These are phyloP conservation scores for Sugiyamaella mastotermitis DNA, from an alignment of 805 yeast genomes.

Conservation along the genomic window DNA sequence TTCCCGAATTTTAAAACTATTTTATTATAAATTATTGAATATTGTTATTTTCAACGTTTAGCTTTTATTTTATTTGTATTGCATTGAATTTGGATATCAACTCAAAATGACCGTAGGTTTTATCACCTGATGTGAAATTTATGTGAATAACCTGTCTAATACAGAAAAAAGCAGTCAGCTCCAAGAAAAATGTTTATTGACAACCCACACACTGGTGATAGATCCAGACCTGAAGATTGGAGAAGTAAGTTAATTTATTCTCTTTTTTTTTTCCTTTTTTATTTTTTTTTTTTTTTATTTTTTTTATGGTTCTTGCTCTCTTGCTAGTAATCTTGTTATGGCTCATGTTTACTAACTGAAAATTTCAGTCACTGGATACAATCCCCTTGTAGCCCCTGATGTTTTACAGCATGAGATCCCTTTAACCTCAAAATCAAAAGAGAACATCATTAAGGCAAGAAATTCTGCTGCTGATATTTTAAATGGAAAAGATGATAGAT, in stretches of 20 bases:
- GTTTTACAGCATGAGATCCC: slow-evolving; percentile 82
- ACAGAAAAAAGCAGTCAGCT: slow-evolving; percentile 6
- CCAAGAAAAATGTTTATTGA: slow-evolving; percentile 64
- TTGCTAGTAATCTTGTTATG: too few species aligned
- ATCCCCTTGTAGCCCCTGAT: slow-evolving; percentile 94
- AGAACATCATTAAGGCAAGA: slow-evolving; percentile 69
- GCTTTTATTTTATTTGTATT: too few species aligned
- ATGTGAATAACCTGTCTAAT: too few species aligned
- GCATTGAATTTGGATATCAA: too few species aligned
- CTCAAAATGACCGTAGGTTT: too few species aligned
- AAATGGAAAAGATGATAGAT: slow-evolving; percentile 78
- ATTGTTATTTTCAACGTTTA: too few species aligned
- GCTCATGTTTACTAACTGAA: too few species aligned
- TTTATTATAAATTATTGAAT: too few species aligned
- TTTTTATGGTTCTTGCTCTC: neutral
- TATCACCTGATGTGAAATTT: too few species aligned
- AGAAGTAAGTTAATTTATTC: slow-evolving; percentile 36
- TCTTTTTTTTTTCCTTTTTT: too few species aligned
- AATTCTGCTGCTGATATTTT: slow-evolving; percentile 66
- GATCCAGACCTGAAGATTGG: slow-evolving; percentile 66
- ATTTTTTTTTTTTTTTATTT: neutral
- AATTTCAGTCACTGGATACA: slow-evolving; percentile 63
- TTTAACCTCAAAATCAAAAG: slow-evolving; percentile 51
- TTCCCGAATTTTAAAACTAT: too few species aligned
- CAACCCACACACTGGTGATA: slow-evolving; percentile 80